phyloP scores from a whole-genome alignment of 441 rosid species.

The Populus hybrid region DNA sequence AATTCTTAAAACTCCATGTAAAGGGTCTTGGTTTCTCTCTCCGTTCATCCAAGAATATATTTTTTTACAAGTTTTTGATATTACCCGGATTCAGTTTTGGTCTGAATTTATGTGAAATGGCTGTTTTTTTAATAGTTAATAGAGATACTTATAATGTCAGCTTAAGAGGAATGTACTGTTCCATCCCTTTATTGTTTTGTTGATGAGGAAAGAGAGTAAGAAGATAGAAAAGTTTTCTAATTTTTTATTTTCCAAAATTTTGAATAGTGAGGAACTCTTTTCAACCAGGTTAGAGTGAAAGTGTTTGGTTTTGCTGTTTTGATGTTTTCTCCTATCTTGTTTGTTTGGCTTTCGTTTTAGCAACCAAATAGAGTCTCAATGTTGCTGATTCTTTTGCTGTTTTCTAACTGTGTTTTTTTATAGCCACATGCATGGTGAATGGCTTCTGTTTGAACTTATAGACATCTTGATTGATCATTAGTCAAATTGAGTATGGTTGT shows the following conservation, averaged over 20 bases:
- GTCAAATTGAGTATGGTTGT: background rate
- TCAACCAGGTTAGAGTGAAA: background rate
- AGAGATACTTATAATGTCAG: slow-evolving; percentile 3
- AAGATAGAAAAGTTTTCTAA: slow-evolving; percentile 1
- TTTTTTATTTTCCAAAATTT: background rate
- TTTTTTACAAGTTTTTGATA: no score
- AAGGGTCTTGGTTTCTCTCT: no score
- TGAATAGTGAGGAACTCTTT: background rate
- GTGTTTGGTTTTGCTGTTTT: background rate
- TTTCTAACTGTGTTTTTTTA: background rate
- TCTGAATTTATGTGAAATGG: slow-evolving; percentile 2
- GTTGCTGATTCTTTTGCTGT: background rate
- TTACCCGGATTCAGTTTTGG: background rate
- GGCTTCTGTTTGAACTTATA: background rate
- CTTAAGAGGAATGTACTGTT: no score
- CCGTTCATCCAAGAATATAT: no score
- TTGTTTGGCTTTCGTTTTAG: background rate
- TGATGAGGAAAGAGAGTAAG: background rate
- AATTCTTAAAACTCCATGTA: no score
- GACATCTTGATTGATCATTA: background rate
- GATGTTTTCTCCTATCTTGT: background rate
- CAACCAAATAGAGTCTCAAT: background rate
- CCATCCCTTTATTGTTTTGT: slow-evolving; percentile 5
- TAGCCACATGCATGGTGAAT: background rate
- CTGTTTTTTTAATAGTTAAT: slow-evolving; percentile 9